Percentiles rank a stretch among this genome's conserved stretches.
Evolutionary conservation across 1,284 basidiomycete species (phyloP).

Genomic region (Blastosporella zonata): DNA sequence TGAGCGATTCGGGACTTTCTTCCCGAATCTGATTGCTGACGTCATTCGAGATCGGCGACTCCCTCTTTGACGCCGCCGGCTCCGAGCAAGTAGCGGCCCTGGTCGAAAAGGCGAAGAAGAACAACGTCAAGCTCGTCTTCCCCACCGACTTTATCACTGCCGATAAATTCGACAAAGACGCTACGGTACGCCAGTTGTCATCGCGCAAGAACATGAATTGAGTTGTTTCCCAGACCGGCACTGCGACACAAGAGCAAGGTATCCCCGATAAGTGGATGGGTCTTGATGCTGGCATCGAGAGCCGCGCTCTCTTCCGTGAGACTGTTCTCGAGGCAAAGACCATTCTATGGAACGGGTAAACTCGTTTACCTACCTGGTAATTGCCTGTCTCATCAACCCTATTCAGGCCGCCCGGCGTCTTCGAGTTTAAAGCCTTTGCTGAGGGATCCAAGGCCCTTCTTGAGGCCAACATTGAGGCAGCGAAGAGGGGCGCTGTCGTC

Average conservation of each 20-base stretch:
- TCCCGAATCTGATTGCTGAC: neutral
- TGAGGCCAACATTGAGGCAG: conserved; percentile 86
- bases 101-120: conserved; percentile 91
- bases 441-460: conserved; percentile 84
- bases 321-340: conserved; percentile 91
- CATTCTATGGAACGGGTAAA: conserved; percentile 95
- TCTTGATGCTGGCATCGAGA: conserved; percentile 86
- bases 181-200: conserved; percentile 47
- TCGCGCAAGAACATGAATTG: neutral
- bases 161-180: conserved; percentile 94
- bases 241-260: conserved; percentile 79
- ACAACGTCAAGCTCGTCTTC: conserved; percentile 94
- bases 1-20: conserved; percentile 28
- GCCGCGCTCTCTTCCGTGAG: conserved; percentile 74
- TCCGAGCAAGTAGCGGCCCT: conserved; percentile 84
- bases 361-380: neutral
- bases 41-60: conserved; percentile 75
- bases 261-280: conserved; percentile 96
- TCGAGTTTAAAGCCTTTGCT: conserved; percentile 94
- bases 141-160: conserved; percentile 94
- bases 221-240: conserved; percentile 50
- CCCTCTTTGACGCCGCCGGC: conserved; percentile 91
- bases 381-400: conserved; percentile 3
- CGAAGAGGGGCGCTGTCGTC: conserved; percentile 83
- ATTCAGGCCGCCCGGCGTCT: conserved; percentile 87